Evolutionary conservation across 23 red algal genomes (phyloP).

Genomic region (Gracilaria vermiculophylla): DNA sequence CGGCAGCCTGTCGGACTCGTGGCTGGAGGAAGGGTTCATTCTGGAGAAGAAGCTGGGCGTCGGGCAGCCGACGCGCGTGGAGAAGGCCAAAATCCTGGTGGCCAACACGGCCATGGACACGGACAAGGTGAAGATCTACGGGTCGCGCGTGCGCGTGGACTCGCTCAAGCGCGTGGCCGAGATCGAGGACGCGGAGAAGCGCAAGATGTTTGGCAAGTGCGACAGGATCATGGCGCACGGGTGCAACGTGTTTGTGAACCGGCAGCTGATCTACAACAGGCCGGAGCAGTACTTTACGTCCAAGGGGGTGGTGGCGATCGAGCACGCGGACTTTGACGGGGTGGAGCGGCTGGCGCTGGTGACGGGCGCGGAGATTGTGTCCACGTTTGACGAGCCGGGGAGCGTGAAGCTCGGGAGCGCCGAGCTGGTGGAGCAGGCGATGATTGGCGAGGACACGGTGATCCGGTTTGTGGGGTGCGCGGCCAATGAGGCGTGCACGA

Average conservation of each 20-base stretch:
- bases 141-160: constrained; percentile 91
- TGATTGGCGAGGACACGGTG: constrained; percentile 97
- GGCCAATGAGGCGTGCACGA: constrained; percentile 85
- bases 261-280: constrained; percentile 99
- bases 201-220: constrained; percentile 97
- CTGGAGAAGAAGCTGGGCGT: constrained; percentile 97
- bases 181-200: constrained; percentile 96
- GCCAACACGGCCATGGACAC: constrained; percentile 99
- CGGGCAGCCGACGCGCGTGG: constrained; percentile 87
- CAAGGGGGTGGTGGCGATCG: constrained; percentile 90
- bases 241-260: constrained; percentile 97
- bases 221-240: constrained; percentile 82
- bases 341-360: constrained; percentile 94
- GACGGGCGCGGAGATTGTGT: constrained; percentile 93
- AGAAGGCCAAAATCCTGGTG: constrained; percentile 96
- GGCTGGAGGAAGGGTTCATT: constrained; percentile 95
- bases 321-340: constrained; percentile 99
- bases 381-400: constrained; percentile 92
- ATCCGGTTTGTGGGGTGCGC: constrained; percentile 90
- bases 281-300: constrained; percentile 98
- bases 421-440: constrained; percentile 81
- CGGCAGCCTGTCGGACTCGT: constrained; percentile 89
- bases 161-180: constrained; percentile 85
- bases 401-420: constrained; percentile 80
- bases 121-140: constrained; percentile 99